Evolutionary conservation across 139 green algal species (phyloP), one percentile per base, ranked within the genome.

Genomic region (Microglena sp.): DNA sequence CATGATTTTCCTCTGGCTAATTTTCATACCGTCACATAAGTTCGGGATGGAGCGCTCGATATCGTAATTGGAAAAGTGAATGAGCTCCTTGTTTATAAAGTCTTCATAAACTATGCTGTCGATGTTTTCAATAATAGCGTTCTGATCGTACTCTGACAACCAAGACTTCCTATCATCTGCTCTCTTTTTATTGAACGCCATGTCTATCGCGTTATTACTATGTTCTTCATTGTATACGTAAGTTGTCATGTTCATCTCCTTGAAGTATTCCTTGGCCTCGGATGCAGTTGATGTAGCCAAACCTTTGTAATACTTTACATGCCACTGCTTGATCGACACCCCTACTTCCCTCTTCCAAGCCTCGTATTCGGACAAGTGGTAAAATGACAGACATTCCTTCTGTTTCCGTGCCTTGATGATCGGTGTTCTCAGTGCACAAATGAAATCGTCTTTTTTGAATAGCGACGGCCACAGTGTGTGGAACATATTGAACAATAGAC

Each of bases 281-380:
- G 60, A 6, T 2, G 34, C 2, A 1, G 34, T 70, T 29, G 6
- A 56, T 2, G 61, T 70, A 21, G 53, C 69, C 53, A 75, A 61
- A 36, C 69, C 69, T 43, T 75, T 75, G 69, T 75, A 75, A 40
- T 70, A 75, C 61, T 70, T 75, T 53, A 2, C 40, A 3, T 33
- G 60, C 61, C 62, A 69, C 29, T 8, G 5, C 56, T 64, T 36
- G 2, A 27, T 61, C 45, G 40, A 65, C 26, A 1, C 5, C 7
- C 15, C 6, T 4, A 6, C 4, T 15, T 4, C 28, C 45, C 45
- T 26, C 21, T 53, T 26, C 67, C 67, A 73, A 8, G 24, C 28
- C 67, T 67, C n/a, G 30, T 60, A 74, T 3, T 69, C 46, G 27
- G 21, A 18, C 1, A 57, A n/a, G 61, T 55, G 60, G 62, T 70